Conservation (phyloP, 2,329 filamentous ascomycete genomes). For the Curvularia sp. region DNA sequence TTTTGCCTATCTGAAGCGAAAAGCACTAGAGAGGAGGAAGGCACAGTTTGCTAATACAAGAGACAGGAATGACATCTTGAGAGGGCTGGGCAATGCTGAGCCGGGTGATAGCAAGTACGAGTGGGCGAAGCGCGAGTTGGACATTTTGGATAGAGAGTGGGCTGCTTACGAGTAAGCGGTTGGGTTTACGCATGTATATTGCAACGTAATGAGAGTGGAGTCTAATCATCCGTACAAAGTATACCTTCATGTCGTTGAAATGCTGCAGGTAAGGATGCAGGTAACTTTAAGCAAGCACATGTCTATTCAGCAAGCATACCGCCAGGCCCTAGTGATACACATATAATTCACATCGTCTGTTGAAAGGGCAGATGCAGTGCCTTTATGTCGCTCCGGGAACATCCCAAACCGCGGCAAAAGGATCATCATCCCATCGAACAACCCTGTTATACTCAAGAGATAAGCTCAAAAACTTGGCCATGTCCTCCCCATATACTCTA, state of each 20-base stretch:
- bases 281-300: neutral
- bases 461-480: conserved; percentile 57
- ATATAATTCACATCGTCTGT: neutral
- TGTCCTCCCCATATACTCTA: conserved; percentile 60
- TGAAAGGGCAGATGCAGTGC: neutral
- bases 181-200: neutral
- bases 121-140: conserved; percentile 35
- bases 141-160: conserved; percentile 40
- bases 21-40: conserved; percentile 61
- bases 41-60: conserved; percentile 54
- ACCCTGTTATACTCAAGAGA: conserved; percentile 64
- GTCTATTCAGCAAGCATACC: neutral
- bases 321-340: neutral
- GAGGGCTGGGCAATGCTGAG: conserved; percentile 33
- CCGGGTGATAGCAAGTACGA: conserved; percentile 36
- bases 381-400: conserved; percentile 17
- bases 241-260: neutral
- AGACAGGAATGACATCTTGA: conserved; percentile 45
- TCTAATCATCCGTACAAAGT: neutral
- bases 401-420: conserved; percentile 57
- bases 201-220: neutral
- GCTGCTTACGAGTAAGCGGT: conserved; percentile 35
- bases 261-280: neutral
- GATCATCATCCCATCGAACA: conserved; percentile 58
- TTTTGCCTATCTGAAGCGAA: conserved; percentile 66